These are phyloP conservation scores for Amanita pseudoporphyria DNA, from an alignment of 768 basidiomycete species.

Conservation along the genomic window DNA sequence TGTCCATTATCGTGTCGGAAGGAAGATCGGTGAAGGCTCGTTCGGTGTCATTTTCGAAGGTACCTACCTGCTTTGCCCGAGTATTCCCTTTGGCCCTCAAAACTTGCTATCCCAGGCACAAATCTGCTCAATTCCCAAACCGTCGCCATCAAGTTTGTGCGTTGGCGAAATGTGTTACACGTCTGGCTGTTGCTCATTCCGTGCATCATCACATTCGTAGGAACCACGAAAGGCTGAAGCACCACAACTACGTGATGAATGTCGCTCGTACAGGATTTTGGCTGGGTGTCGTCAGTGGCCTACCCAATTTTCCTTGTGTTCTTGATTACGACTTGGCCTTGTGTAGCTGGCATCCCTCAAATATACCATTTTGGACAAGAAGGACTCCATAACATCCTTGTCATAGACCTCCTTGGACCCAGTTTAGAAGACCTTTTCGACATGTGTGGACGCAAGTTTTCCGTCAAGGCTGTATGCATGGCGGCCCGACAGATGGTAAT, in stretches of 20 bases:
- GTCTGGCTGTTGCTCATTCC: conserved; percentile 7
- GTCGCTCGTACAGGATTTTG: conserved; percentile 90
- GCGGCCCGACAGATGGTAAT: conserved; percentile 92
- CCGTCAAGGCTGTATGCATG: conserved; percentile 98
- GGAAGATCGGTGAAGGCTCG: conserved; percentile 98
- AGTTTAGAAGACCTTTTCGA: conserved; percentile 97
- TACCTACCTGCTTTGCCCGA: conserved; percentile 24
- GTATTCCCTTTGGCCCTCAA: neutral
- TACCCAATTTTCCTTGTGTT: conserved; percentile 4
- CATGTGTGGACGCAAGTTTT: conserved; percentile 97
- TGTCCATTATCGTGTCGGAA: conserved; percentile 95
- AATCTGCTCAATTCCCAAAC: conserved; percentile 98
- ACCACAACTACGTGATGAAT: conserved; percentile 96
- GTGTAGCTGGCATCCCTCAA: conserved; percentile 88
- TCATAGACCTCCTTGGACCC: conserved; percentile 96
- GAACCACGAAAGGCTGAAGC: conserved; percentile 93
- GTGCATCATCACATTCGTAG: conserved; percentile 27
- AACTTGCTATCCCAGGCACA: conserved; percentile 57
- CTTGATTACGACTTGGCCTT: conserved; percentile 12
- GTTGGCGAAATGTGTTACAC: conserved; percentile 22
- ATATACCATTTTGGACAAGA: conserved; percentile 99
- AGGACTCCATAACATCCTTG: conserved; percentile 95
- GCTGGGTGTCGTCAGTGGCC: conserved; percentile 74
- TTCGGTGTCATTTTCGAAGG: conserved; percentile 97
- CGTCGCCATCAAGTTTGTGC: conserved; percentile 99